Evolutionary conservation across 768 basidiomycete species (phyloP), one percentile per base, ranked within the genome.

Genomic region (Hemileccinum impolitum): DNA sequence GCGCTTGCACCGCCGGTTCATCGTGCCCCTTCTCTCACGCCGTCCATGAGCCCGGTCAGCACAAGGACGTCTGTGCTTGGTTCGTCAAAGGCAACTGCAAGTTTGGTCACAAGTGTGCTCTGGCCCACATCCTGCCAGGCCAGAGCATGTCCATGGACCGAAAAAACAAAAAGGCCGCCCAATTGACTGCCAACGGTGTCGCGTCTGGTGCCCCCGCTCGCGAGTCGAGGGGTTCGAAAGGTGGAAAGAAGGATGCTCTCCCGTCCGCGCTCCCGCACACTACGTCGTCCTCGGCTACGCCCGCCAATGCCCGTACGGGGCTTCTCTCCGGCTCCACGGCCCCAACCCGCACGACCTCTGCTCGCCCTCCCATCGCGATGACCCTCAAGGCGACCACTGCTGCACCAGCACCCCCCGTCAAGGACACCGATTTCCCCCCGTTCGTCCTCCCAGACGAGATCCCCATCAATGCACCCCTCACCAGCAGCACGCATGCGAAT

Each of bases 11-110:
- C 4, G 94, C 94, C 10, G 94, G 94, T 30, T 74, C 90, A 3
- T 87, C 89, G 3, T 98, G 95, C 67, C 92, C 91, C n/a, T 98
- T 98, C 78, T 94, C 93, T 25, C 95, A 98, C 68, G 64, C 67
- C 50, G 60, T 75, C 6, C 70, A 78, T 50, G 89, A 92, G 57
- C 84, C 90, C 25, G 87, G 90, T 3, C 80, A 80, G 39, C 81
- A 82, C 53, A 90, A 91, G 65, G 89, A 89, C 55, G 79, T 83
- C 35, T 91, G 90, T 61, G 81, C 87, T 6, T 93, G 90, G 90
- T 93, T 87, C 60, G 80, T 95, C 54, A 98, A 97, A 70, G 94
- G 95, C 1, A 94, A 90, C 68, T 87, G 85, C 74, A 85, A 84
- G 64, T 87, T 87, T 55, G 85, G 77, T 6, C 82, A 75, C 59